A percentile compares a stretch with the other conserved stretches of the same genome.
These are phyloP conservation scores for Podaxis sp. DNA, from an alignment of 768 basidiomycete species.

Conservation along the genomic window DNA sequence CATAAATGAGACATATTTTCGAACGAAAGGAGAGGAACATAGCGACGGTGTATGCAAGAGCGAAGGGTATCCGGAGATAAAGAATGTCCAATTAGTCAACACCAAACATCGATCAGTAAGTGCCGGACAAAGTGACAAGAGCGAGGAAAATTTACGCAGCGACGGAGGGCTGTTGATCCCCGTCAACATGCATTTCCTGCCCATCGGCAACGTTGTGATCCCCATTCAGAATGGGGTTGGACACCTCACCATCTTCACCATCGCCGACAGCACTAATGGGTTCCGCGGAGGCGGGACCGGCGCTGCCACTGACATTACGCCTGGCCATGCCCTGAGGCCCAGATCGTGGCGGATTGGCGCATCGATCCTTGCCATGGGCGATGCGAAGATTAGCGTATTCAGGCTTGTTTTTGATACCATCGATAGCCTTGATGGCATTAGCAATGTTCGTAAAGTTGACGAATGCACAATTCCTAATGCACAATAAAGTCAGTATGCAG, in stretches of 20 bases:
- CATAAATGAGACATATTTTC: constrained; percentile 6
- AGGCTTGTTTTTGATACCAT: constrained; percentile 85
- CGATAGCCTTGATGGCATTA: constrained; percentile 98
- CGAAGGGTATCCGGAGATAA: constrained; percentile 28
- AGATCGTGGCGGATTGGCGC: constrained; percentile 87
- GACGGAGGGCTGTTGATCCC: constrained; percentile 24
- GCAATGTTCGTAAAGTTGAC: constrained; percentile 94
- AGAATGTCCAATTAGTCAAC: constrained; percentile 11
- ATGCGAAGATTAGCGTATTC: constrained; percentile 89
- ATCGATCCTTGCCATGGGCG: constrained; percentile 93
- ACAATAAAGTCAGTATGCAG: constrained; percentile 2
- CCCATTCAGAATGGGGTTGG: constrained; percentile 22
- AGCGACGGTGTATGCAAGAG: constrained; percentile 18
- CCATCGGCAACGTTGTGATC: constrained; percentile 23
- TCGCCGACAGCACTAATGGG: constrained; percentile 33
- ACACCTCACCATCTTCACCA: constrained; percentile 29
- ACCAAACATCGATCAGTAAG: constrained; percentile 12
- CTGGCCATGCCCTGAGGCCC: constrained; percentile 68
- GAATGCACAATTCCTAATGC: constrained; percentile 83
- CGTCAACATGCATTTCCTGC: constrained; percentile 43
- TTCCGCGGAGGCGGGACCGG: constrained; percentile 22
- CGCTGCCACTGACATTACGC: constrained; percentile 38
- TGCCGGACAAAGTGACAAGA: constrained; percentile 8
- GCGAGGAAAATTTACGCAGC: constrained; percentile 11
- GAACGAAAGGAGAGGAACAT: constrained; percentile 11